A percentile compares a stretch with the other conserved stretches of the same genome.
Evolutionary conservation across 179 eudicot species (phyloP).

Genomic region (Monotropa hypopitys): DNA sequence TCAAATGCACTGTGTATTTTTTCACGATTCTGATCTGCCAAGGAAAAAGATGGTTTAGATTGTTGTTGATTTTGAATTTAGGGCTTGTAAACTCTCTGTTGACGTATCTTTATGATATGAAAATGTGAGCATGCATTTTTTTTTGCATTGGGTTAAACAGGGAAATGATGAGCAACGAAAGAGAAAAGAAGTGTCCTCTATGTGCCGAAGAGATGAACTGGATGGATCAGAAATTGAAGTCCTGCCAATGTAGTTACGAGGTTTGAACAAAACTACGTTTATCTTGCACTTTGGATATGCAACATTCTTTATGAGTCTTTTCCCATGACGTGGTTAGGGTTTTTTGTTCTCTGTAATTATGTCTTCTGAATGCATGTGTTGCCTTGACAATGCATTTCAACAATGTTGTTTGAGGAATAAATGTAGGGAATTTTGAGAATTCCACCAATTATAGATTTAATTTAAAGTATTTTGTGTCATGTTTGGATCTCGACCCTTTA

Average conservation of each 20-base stretch:
- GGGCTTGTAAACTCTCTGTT: neutral
- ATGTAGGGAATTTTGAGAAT: neutral
- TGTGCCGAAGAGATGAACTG: conserved; percentile 99
- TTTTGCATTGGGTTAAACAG: conserved; percentile 1
- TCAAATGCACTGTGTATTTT: neutral
- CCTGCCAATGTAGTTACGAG: conserved; percentile 96
- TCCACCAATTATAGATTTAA: neutral
- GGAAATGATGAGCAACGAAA: conserved; percentile 67
- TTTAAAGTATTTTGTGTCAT: neutral
- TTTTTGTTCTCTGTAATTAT: neutral
- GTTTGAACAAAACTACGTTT: conserved; percentile 16
- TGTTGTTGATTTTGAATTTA: neutral
- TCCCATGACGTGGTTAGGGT: neutral
- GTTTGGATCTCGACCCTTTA: neutral
- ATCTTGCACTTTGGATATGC: neutral
- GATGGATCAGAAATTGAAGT: conserved; percentile 94
- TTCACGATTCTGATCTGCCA: neutral
- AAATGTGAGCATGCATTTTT: neutral
- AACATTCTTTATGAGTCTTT: neutral
- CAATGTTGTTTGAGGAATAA: neutral
- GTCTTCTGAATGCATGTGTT: neutral
- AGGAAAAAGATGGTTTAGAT: neutral
- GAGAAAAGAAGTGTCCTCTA: conserved; percentile 84
- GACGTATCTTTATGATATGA: neutral
- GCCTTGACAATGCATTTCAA: too few relatives aligned